Evolutionary conservation across 352 stramenopile genomes (phyloP).

Genomic region (Globisporangium emineosum): DNA sequence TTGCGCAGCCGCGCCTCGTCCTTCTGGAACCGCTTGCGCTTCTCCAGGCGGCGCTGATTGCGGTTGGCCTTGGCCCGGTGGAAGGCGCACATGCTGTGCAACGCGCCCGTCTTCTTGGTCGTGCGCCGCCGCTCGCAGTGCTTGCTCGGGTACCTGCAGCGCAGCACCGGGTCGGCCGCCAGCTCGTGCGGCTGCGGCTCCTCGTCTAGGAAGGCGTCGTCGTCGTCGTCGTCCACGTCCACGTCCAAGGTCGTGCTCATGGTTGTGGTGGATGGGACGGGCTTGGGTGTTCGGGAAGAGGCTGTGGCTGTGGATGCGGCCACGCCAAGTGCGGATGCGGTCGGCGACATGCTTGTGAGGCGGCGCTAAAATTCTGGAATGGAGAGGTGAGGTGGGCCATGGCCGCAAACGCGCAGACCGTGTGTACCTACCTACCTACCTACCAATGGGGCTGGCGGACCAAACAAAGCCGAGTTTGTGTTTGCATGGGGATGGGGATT

Average conservation of each 20-base stretch:
- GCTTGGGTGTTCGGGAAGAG: neutral
- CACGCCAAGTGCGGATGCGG: too few species aligned
- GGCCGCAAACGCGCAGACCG: neutral
- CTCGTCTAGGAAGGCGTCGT: slow-evolving; percentile 23
- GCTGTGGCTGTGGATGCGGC: neutral
- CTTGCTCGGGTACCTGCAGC: slow-evolving; percentile 17
- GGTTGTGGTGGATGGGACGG: neutral
- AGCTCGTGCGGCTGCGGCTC: slow-evolving; percentile 38
- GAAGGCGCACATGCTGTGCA: slow-evolving; percentile 16
- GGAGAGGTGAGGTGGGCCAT: neutral
- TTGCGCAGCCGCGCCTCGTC: slow-evolving; percentile 14
- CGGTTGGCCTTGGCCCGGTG: slow-evolving; percentile 17
- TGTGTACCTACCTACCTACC: too few species aligned
- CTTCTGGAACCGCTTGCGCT: slow-evolving; percentile 12
- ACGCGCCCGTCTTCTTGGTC: slow-evolving; percentile 12
- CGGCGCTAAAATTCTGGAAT: slow-evolving; percentile 5
- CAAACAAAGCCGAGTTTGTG: neutral
- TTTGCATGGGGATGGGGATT: neutral
- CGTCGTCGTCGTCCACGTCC: slow-evolving; percentile 28
- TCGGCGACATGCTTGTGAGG: neutral
- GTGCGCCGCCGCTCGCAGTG: slow-evolving; percentile 10
- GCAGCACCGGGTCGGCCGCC: slow-evolving; percentile 22
- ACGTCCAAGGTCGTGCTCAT: slow-evolving; percentile 17
- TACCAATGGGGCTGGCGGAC: neutral
- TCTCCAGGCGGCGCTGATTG: slow-evolving; percentile 17